Base-by-base conservation (phyloP, 2,329 filamentous ascomycete genomes). In the Phyllosticta citribraziliensis region DNA sequence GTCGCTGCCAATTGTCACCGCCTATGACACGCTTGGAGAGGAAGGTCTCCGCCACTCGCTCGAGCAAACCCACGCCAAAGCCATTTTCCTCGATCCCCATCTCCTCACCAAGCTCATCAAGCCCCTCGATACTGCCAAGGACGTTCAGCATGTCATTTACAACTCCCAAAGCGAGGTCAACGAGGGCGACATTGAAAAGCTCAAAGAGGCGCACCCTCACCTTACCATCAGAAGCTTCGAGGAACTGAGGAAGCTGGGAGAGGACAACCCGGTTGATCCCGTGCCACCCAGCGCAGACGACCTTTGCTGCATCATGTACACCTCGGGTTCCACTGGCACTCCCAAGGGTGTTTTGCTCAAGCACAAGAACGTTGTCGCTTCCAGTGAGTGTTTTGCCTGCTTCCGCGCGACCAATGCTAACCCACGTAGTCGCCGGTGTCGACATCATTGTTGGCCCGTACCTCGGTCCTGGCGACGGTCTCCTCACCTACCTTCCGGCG, bases 401-500 rank as follows among this genome's bases (percentile, higher is more conserved):
- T 27, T 6, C 12, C 9, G 2, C n/a, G 25, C 40, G 3, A 52
- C 19, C 5, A 50, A 33, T 22, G 25, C 54, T 24, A 17, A 56
- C 40, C 22, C 52, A 62, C 12, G 40, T 33, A 74, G 76, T 96
- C 65, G 88, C 93, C 55, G 94, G 94, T 72, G 84, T 96, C 54
- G 84, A 87, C 70, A 82, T 83, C 52, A 86, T 90, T 64, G 86
- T 97, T 55, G 89, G 88, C 22, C 85, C 87, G 62, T 88, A 88
- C 69, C 84, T 97, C 56, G 87, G 86, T 63, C 85, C 88, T 62
- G 84, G 82, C 54, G 94, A 99, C 67, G 83, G 83, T 54, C 80
- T 97, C 52, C 82, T 99, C 54, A 91, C 92, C 22, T 99, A 97
- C 74, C 84, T 99, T 14, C 94, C 94, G 1, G 86, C 96, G 58